Evolutionary conservation across 1,284 basidiomycete genomes (phyloP).

Genomic region (Malassezia brasiliensis): DNA sequence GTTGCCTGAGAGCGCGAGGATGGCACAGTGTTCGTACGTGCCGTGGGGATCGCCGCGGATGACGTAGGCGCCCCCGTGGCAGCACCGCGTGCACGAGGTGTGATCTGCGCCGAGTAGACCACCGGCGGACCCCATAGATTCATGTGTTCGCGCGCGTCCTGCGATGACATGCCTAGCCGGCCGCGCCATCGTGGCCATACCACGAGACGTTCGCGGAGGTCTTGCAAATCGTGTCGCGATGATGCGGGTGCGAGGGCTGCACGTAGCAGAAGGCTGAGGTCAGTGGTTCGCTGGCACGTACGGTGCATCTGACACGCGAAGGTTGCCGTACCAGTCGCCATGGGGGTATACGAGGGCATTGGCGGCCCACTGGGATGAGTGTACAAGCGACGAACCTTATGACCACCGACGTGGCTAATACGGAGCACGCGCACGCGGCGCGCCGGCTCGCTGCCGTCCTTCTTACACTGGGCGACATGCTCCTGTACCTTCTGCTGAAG

Average conservation of each 20-base stretch:
- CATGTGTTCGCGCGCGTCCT: slow-evolving; percentile 31
- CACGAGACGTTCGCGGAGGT: slow-evolving; percentile 30
- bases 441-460: slow-evolving; percentile 14
- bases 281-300: slow-evolving; percentile 2
- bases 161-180: slow-evolving; percentile 36
- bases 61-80: not conserved
- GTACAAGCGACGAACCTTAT: slow-evolving; percentile 19
- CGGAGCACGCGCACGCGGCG: slow-evolving; percentile 27
- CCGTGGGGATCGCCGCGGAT: not conserved
- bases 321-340: slow-evolving; percentile 43
- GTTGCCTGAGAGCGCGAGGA: not conserved
- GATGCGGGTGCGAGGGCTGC: slow-evolving; percentile 40
- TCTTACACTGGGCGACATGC: slow-evolving; percentile 25
- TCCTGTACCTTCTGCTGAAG: slow-evolving; percentile 29
- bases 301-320: slow-evolving; percentile 21
- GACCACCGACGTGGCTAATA: slow-evolving; percentile 41
- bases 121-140: slow-evolving; percentile 35
- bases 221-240: slow-evolving; percentile 36
- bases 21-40: too few relatives aligned
- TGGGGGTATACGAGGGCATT: slow-evolving; percentile 47
- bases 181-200: slow-evolving; percentile 48
- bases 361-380: slow-evolving; percentile 33
- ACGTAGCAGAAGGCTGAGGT: slow-evolving; percentile 29
- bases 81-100: slow-evolving; percentile 20
- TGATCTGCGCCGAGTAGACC: slow-evolving; percentile 27